phyloP scores from a whole-genome alignment of 169 alveolate genomes.

The Plasmodium gonderi region DNA sequence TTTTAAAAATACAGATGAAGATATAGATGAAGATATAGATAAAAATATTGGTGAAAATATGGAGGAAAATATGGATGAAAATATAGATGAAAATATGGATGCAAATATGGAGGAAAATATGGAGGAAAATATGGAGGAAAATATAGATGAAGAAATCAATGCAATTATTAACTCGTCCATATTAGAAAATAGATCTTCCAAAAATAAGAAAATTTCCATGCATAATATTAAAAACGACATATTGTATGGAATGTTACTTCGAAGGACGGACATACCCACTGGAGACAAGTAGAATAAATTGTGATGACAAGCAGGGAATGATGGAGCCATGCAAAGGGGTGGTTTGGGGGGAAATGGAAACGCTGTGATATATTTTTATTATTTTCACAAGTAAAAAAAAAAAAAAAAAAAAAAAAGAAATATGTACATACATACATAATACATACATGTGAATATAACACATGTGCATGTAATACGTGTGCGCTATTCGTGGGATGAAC shows the following conservation, averaged over 20 bases:
- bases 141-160: slow-evolving; percentile 45
- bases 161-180: slow-evolving; percentile 32
- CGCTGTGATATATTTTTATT: too few relatives aligned
- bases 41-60: too few relatives aligned
- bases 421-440: too few relatives aligned
- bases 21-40: not conserved
- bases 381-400: too few relatives aligned
- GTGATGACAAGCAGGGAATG: not conserved
- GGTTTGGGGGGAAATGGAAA: too few relatives aligned
- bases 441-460: too few relatives aligned
- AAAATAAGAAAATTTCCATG: not conserved
- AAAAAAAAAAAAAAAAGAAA: too few relatives aligned
- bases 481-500: too few relatives aligned
- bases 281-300: not conserved
- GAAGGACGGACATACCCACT: not conserved
- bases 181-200: slow-evolving; percentile 22
- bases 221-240: slow-evolving; percentile 1
- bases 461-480: too few relatives aligned
- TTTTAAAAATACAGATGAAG: not conserved
- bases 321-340: not conserved
- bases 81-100: not conserved
- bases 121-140: not conserved
- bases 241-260: not conserved
- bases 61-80: not conserved
- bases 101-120: not conserved